A percentile compares a stretch with the other conserved stretches of the same genome.
These are phyloP conservation scores for Pistacia atlantica DNA, from an alignment of 345 rosid genomes.

Conservation along the genomic window DNA sequence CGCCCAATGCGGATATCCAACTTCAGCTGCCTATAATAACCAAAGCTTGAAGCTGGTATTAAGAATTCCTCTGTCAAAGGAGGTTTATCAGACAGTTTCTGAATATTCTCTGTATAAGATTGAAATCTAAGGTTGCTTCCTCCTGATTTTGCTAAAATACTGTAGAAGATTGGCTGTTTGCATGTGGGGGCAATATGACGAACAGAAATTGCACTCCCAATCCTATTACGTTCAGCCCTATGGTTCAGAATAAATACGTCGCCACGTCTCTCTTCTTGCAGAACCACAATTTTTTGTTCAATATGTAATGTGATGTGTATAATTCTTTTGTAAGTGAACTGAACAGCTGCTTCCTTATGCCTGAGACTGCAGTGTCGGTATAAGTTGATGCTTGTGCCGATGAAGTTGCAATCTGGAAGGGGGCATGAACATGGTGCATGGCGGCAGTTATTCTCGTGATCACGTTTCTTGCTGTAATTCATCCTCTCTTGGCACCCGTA, in stretches of 20 bases:
- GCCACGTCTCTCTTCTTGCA: not conserved
- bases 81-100: not conserved
- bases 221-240: not conserved
- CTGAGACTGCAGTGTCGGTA: not conserved
- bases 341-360: not conserved
- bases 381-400: not conserved
- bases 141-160: not conserved
- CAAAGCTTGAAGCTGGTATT: not conserved
- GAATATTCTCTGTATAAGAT: not conserved
- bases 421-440: not conserved
- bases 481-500: constrained; percentile 3
- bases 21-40: not conserved
- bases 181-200: constrained; percentile 16
- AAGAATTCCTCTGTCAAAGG: not conserved
- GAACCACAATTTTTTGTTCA: not conserved
- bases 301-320: not conserved
- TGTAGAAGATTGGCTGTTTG: not conserved
- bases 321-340: not conserved
- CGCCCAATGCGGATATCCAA: constrained; percentile 12
- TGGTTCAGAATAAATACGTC: not conserved
- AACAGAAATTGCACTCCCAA: constrained; percentile 32
- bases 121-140: not conserved
- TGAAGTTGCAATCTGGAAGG: not conserved
- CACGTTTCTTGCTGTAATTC: not conserved
- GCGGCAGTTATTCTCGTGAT: not conserved